Base-by-base conservation (phyloP, 352 stramenopile genomes). In the Phytophthora sansomeana region DNA sequence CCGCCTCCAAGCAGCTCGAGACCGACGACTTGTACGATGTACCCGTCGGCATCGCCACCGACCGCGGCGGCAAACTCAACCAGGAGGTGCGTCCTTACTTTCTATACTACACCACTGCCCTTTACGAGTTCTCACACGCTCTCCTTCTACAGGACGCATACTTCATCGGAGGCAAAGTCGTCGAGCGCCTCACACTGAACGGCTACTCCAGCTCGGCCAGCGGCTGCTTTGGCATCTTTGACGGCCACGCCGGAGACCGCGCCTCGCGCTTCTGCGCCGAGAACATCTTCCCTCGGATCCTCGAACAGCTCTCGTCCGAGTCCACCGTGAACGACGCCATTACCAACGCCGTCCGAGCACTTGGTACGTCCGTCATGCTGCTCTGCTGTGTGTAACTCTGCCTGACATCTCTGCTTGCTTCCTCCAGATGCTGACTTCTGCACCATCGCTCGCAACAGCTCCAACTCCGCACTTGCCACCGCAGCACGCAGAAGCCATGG, bases 181-280 rank as follows among this genome's bases (percentile, higher is more conserved):
- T 79, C 2, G 56, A 80, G 49, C 80, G 87, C 17, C 69, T 93
- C 57, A 94, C 87, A 36, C 72, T 96, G 14, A 96, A 96, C 57
- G 87, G 87, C 8, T 94, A 92, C 69, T 72, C 81, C 1, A 80
- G 75, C 14, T 58, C 71, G 0, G 81, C 80, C 16, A 75, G 75
- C 47, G 87, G 85, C 28, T 94, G 82, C 58, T 96, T 92, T 62
- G 87, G 87, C 36, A 75, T 96, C 28, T 96, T 96, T 59, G 87
- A 96, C 51, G 87, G 87, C 56, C 87, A 96, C 52, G 81, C 84
- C 9, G 84, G 87, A 44, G 86, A 93, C 64, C 84, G 85, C 56
- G 87, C 87, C 44, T 91, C 87, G 46, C 78, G 82, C 35, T 94
- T 89, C 71, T 92, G 80, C 28, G 87, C 84, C 29, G 81, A 96